Evolutionary conservation across 2,329 filamentous ascomycete species (phyloP), one percentile per base, ranked within the genome.

Genomic region (Phialophora verrucosa): DNA sequence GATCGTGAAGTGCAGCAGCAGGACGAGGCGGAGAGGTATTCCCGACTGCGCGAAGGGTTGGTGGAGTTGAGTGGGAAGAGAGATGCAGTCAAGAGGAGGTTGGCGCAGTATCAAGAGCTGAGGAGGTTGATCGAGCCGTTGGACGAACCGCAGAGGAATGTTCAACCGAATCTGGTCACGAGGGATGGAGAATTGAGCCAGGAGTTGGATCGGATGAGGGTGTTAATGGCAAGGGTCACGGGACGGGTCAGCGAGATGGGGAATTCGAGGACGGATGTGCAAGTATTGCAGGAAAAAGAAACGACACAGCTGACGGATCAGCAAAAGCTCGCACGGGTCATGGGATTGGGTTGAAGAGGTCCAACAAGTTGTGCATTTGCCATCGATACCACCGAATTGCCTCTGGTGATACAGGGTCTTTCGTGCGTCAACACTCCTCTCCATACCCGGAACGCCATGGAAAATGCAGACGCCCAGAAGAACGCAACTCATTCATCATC

Each of bases 111-210:
- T 47, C 78, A 77, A 42, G 79, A 80, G 29, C 72, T 87, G 10
- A 76, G 80, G 47, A 72, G 71, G 23, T 74, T 85, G 32, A 74
- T 87, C 4, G 78, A 81, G 64, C 83, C 84, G 1, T 84, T 85
- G 62, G 74, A 79, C 32, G 75, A 82, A 29, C 82, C 84, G 0
- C 79, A 80, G 66, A 75, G 79, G 47, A 82, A 80, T 59, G 80
- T 87, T 49, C 84, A 87, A 69, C 83, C 84, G 1, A 86, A 86
- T 68, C 75, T 87, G 27, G 79, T 84, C 35, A 83, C 82, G 38
- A 78, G 78, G 59, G 83, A 86, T 71, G 81, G 82, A 11, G 81
- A 83, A 64, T 74, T 87, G 59, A 77, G 77, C 12, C 75, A 78
- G 17, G 84, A 86, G 71, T 65, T 87, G 64, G 79, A 80, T 57